Base-by-base conservation (phyloP, 768 basidiomycete species). In the Piloderma croceum region DNA sequence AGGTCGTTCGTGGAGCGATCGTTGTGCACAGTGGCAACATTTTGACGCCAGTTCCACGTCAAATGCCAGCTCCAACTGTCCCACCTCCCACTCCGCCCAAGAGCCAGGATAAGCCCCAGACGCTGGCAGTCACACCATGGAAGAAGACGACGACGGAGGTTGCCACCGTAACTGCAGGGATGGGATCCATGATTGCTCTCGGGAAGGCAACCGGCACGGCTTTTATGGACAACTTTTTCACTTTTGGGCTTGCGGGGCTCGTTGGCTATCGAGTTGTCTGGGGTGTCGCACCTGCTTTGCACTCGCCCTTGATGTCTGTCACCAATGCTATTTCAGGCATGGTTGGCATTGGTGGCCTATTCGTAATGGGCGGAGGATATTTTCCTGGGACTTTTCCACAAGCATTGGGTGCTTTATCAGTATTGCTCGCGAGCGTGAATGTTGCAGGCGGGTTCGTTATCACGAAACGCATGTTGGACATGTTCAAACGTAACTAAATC, bases 401-500 rank as follows among this genome's bases (percentile, higher is more conserved):
- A 62, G 65, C 68, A 10, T 67, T 92, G 11, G 90, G 88, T 43
- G 86, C 90, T 3, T 44, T 82, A 11, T 86, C 89, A 11, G 90
- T 92, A n/a, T 74, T 92, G 37, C 65, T 92, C 23, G 90, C 90
- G 18, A 86, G 85, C 43, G 76, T 92, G 44, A 92, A 92, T 53
- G 88, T 92, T 39, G 78, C 84, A 24, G 90, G 90, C 38, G 90
- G 90, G 32, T 91, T 90, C 52, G 80, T 89, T 27, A 83, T 91
- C 51, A 90, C 88, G 18, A 90, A 90, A 60, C 81, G 89, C 31
- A 92, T 92, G 90, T 67, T 92, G 45, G 87, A 91, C 54, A 89
- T 92, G 83, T 92, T 92, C 62, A 87, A 85, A 64, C 80, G 90
- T 84, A 58, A 46, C 72, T 46, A 38, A 7, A 3, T 33, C 19